These are phyloP conservation scores for Pulveroboletus sp. DNA, from an alignment of 768 basidiomycete species.

Conservation along the genomic window DNA sequence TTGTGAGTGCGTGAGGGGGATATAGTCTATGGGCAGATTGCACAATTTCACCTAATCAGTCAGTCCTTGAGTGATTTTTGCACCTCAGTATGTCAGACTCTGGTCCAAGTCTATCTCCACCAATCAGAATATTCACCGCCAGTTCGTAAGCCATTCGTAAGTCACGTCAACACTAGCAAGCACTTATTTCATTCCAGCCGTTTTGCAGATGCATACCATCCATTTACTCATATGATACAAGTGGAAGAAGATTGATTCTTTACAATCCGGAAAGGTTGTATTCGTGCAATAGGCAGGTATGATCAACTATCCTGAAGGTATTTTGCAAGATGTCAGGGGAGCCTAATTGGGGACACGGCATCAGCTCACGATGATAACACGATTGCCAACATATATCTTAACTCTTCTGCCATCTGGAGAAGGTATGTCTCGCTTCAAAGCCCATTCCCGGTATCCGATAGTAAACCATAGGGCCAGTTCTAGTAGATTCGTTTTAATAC, in stretches of 20 bases:
- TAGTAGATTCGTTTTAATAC: slow-evolving; percentile 4
- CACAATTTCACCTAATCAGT: too few relatives aligned
- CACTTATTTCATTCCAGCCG: too few relatives aligned
- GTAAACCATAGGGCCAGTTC: slow-evolving; percentile 30
- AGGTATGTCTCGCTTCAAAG: slow-evolving; percentile 40
- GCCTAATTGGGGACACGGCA: slow-evolving; percentile 48
- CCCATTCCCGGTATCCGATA: slow-evolving; percentile 55
- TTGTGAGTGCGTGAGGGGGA: too few relatives aligned
- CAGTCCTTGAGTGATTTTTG: too few relatives aligned
- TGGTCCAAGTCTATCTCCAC: too few relatives aligned
- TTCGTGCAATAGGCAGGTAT: slow-evolving; percentile 94
- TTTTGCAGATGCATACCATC: slow-evolving; percentile 59
- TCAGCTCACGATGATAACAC: slow-evolving; percentile 78
- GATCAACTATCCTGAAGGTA: slow-evolving; percentile 92
- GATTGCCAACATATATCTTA: slow-evolving; percentile 73
- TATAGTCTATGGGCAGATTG: too few relatives aligned
- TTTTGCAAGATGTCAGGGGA: not conserved
- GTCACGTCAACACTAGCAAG: too few relatives aligned
- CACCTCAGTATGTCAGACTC: too few relatives aligned
- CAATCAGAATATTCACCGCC: too few relatives aligned
- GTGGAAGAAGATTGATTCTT: slow-evolving; percentile 73
- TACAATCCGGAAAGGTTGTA: slow-evolving; percentile 76
- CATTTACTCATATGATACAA: slow-evolving; percentile 87
- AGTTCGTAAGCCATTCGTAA: too few relatives aligned
- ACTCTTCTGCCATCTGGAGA: slow-evolving; percentile 85